Evolutionary conservation across 257 asterid species (phyloP).

Genomic region (Oldenlandia corymbosa): DNA sequence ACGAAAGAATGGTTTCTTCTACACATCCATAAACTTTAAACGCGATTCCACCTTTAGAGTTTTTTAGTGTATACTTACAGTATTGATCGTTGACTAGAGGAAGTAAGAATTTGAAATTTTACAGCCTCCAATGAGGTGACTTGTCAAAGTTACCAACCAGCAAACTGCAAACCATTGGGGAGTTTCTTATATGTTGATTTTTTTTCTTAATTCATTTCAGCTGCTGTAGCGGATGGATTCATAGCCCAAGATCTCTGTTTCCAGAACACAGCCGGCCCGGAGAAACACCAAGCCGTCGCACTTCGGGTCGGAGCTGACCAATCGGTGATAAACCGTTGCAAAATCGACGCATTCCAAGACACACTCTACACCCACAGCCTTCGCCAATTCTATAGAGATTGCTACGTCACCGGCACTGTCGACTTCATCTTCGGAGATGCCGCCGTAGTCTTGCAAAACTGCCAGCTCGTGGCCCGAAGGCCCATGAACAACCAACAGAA

Average conservation of each 20-base stretch:
- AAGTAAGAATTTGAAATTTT: too few species aligned
- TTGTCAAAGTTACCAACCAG: too few species aligned
- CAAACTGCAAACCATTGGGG: too few species aligned
- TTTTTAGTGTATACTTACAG: too few species aligned
- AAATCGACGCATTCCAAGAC: not conserved
- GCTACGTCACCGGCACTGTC: not conserved
- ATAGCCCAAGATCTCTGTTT: not conserved
- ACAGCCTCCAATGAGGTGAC: too few species aligned
- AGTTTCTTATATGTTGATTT: too few species aligned
- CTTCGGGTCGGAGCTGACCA: not conserved
- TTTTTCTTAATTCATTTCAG: too few species aligned
- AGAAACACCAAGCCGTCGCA: not conserved
- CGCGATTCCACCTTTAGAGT: too few species aligned
- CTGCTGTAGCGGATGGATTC: not conserved
- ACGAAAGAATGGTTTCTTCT: too few species aligned
- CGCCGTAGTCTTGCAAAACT: not conserved
- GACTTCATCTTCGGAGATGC: not conserved
- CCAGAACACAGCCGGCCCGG: not conserved
- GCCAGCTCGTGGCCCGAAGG: not conserved
- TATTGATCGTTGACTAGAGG: too few species aligned
- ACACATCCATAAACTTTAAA: too few species aligned
- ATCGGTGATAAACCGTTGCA: not conserved
- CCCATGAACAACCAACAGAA: not conserved
- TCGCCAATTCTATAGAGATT: not conserved
- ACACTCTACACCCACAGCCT: not conserved